Evolutionary conservation across 305 asterid species (phyloP).

Genomic region (Rubia balearica): DNA sequence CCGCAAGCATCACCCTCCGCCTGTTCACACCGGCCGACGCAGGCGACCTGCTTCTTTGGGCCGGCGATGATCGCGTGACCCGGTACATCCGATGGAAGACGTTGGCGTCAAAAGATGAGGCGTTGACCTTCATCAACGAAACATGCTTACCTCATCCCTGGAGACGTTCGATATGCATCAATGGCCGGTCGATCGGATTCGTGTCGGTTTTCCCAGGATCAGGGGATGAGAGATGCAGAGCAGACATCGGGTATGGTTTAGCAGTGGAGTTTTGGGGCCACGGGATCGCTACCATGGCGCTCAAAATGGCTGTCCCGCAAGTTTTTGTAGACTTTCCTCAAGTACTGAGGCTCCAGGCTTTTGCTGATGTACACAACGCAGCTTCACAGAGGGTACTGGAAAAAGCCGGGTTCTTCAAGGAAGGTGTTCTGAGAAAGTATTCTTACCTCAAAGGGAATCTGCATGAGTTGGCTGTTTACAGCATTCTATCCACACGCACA

Average conservation of each 20-base stretch:
- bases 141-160: conserved; percentile 36
- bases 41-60: conserved; percentile 31
- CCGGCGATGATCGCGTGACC: conserved; percentile 42
- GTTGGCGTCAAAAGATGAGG: conserved; percentile 33
- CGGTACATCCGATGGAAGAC: conserved; percentile 26
- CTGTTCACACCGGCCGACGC: conserved; percentile 21
- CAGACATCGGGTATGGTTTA: conserved; percentile 37
- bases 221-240: conserved; percentile 34
- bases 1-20: conserved; percentile 21
- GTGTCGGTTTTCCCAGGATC: conserved; percentile 30
- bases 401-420: conserved; percentile 42
- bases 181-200: conserved; percentile 33
- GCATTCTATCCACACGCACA: conserved; percentile 28
- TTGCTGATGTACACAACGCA: conserved; percentile 25
- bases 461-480: conserved; percentile 30
- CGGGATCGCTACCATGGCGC: conserved; percentile 37
- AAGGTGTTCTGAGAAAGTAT: conserved; percentile 41
- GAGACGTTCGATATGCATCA: conserved; percentile 42
- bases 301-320: conserved; percentile 28
- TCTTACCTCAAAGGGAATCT: conserved; percentile 29
- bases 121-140: conserved; percentile 36
- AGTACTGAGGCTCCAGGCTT: conserved; percentile 38
- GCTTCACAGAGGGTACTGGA: conserved; percentile 46
- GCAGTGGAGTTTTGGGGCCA: conserved; percentile 41
- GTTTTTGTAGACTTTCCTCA: conserved; percentile 31